These are phyloP conservation scores for Amanita exitialis DNA, from an alignment of 768 basidiomycete genomes.

Conservation along the genomic window DNA sequence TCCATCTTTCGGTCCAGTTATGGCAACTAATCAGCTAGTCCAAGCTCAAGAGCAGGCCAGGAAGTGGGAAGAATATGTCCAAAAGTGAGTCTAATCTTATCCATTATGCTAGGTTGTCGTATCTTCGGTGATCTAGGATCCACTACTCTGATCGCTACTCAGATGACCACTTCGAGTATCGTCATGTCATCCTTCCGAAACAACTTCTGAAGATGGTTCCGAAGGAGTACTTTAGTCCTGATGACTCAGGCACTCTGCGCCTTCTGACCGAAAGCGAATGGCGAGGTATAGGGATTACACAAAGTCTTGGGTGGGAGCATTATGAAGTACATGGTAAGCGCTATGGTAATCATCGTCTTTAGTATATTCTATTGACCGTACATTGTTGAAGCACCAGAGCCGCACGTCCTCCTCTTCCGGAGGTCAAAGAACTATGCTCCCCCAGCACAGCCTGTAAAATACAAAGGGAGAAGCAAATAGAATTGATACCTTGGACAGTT, in stretches of 20 bases:
- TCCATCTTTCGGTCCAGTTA: conserved; percentile 6
- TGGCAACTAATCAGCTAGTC: conserved; percentile 19
- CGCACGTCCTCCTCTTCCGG: conserved; percentile 90
- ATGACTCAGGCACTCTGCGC: conserved; percentile 66
- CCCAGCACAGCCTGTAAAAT: conserved; percentile 32
- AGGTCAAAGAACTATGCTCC: conserved; percentile 60
- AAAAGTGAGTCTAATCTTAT: conserved; percentile 39
- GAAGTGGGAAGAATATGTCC: conserved; percentile 68
- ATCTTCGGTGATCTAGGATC: conserved; percentile 39
- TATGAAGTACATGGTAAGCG: conserved; percentile 91
- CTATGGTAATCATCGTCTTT: conserved; percentile 1
- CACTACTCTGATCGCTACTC: conserved; percentile 89
- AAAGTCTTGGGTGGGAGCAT: conserved; percentile 95
- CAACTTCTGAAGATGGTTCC: conserved; percentile 91
- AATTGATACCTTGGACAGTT: not conserved
- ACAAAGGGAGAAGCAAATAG: conserved; percentile 32
- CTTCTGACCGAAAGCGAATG: conserved; percentile 85
- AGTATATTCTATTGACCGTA: conserved; percentile 2
- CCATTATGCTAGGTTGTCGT: conserved; percentile 7
- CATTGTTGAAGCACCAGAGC: conserved; percentile 62
- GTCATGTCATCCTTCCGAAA: conserved; percentile 95
- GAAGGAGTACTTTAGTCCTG: conserved; percentile 71
- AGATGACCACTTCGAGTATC: conserved; percentile 90
- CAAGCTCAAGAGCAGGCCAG: conserved; percentile 33
- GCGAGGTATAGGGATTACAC: conserved; percentile 93